Evolutionary conservation across 805 yeast species (phyloP), one percentile per base, ranked within the genome.

Genomic region (Ogataea nitratoaversa): DNA sequence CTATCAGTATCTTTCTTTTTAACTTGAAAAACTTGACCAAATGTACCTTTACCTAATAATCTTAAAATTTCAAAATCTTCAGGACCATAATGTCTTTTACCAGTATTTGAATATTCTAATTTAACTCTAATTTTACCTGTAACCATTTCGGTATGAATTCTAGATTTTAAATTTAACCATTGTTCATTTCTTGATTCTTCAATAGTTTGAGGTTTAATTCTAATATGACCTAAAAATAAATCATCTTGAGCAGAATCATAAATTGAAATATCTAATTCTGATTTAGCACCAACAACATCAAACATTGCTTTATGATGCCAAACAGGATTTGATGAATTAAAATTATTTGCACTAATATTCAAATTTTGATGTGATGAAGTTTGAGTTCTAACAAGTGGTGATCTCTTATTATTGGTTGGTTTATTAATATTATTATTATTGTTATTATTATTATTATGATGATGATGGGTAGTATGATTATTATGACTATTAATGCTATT

Each of bases 11-110:
- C 98, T 51, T 74, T 75, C 73, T 91, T 93, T 48, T 84, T 80
- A 32, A 93, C 99, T 68, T 93, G 99, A 65, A 84, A 93, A 28
- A 91, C 99, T 67, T 88, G 96, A 24, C 99, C 99, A 70, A 91
- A 91, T 1, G 98, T 93, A 40, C 99, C 99, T 60, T 88, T 89
- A 46, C 99, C 99, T 46, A 91, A 70, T 38, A 91, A 70, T 56
- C 96, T 74, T 53, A 93, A 75, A 14, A 91, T 88, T 61, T 90
- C 96, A 63, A 93, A 93, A 65, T 93, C 98, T 37, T 82, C 83
- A 5, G 99, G 99, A 1, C 96, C 96, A 57, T 83, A 86, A 52
- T 83, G 86, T 53, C 79, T 78, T 61, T 85, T 83, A 37, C 78
- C 69, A 17, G 84, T 79, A 27, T 78, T 67, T 34, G 78, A 78